Conservation (phyloP, 768 basidiomycete genomes). For the Naganishia vaughanmartiniae region DNA sequence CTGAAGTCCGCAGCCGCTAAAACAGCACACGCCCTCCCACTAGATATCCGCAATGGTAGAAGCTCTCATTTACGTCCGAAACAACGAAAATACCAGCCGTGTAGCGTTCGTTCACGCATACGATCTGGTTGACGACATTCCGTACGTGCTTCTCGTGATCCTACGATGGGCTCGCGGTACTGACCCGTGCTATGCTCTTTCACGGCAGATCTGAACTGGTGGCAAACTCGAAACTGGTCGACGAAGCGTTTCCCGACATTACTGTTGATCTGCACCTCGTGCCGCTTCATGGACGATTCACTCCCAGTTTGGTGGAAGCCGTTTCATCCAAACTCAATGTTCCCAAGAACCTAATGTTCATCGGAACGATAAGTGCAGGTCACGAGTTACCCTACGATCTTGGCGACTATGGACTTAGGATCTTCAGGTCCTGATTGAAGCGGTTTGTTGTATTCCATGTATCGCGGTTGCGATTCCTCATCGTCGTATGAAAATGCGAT, state of each 20-base stretch:
- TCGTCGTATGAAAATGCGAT: not conserved
- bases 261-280: slow-evolving; percentile 61
- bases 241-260: slow-evolving; percentile 66
- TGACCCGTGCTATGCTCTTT: not conserved
- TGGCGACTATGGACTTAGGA: slow-evolving; percentile 14
- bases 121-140: slow-evolving; percentile 59
- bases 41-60: slow-evolving; percentile 68
- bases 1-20: not conserved
- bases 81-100: slow-evolving; percentile 69
- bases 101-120: slow-evolving; percentile 69
- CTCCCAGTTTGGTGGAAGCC: slow-evolving; percentile 26
- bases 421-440: not conserved
- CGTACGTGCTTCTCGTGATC: slow-evolving; percentile 45
- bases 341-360: slow-evolving; percentile 17
- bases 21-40: too few species aligned
- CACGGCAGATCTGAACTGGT: slow-evolving; percentile 59
- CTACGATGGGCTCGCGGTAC: not conserved
- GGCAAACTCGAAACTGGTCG: slow-evolving; percentile 66
- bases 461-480: not conserved
- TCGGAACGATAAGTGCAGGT: not conserved
- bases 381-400: slow-evolving; percentile 14
- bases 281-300: slow-evolving; percentile 30
- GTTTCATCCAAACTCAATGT: slow-evolving; percentile 15
- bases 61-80: slow-evolving; percentile 65
- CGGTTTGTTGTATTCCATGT: not conserved